phyloP scores from a whole-genome alignment of 2,329 filamentous ascomycete genomes.

The Xylariaceae sp. region DNA sequence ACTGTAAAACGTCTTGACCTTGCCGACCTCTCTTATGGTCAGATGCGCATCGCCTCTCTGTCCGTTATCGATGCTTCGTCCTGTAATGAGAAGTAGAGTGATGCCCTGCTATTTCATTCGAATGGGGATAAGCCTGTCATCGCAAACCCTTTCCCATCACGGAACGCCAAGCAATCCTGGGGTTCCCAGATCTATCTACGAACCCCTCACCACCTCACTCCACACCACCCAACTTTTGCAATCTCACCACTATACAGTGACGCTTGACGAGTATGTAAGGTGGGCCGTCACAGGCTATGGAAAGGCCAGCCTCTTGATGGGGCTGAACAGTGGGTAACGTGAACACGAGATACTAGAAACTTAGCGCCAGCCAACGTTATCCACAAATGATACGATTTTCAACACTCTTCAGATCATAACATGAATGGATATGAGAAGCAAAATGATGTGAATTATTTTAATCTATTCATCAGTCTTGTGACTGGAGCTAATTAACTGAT shows the following conservation, averaged over 20 bases:
- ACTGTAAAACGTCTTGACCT: no score
- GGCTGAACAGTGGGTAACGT: neutral
- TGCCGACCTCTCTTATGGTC: no score
- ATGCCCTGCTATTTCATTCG: no score
- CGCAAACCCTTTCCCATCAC: conserved; percentile 19
- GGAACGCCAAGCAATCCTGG: conserved; percentile 24
- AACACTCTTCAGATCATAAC: neutral
- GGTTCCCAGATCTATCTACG: conserved; percentile 13
- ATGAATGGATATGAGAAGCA: neutral
- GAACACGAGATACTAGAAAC: conserved; percentile 22
- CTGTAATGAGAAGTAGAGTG: no score
- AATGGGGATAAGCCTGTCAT: neutral
- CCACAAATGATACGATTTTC: conserved; percentile 10
- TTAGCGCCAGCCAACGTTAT: conserved; percentile 9
- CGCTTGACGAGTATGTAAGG: neutral
- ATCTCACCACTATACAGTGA: neutral
- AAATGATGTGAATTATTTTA: conserved; percentile 2
- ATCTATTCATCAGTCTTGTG: conserved; percentile 20
- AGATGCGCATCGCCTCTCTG: no score
- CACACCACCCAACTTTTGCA: neutral
- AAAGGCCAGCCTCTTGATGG: neutral
- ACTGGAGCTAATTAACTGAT: conserved; percentile 12
- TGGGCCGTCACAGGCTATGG: no score
- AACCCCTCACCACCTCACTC: conserved; percentile 10
- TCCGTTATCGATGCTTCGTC: neutral